phyloP scores from a whole-genome alignment of 805 yeast species.

The Cyberlindnera bimundalis region DNA sequence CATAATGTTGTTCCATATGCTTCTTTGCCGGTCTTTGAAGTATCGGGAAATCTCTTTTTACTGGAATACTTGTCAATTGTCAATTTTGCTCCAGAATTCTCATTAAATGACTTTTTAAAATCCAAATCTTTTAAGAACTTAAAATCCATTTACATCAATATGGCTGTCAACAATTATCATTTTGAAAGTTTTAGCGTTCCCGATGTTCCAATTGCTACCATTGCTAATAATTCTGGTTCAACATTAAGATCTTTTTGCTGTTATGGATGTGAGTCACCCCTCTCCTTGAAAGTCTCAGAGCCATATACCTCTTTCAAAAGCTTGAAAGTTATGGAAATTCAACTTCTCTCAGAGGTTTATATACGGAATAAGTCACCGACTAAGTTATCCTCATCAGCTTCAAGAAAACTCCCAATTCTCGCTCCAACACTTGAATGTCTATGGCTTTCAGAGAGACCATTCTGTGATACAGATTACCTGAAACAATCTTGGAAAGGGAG shows the following conservation, averaged over 20 bases:
- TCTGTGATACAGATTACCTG: background rate
- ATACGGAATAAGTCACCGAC: background rate
- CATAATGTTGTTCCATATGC: constrained; percentile 6
- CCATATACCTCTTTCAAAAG: constrained; percentile 1
- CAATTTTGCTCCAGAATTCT: constrained; percentile 1
- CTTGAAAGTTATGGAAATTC: constrained; percentile 3
- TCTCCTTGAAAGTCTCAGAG: background rate
- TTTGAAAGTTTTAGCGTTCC: background rate
- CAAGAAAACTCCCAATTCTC: constrained; percentile 4
- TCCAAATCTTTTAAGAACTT: constrained; percentile 1
- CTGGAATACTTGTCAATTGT: constrained; percentile 2
- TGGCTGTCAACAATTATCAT: background rate
- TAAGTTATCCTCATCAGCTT: background rate
- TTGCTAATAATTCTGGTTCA: constrained; percentile 2
- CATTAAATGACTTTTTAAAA: background rate
- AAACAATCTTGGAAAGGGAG: constrained; percentile 1
- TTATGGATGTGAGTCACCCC: constrained; percentile 6
- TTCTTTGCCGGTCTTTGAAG: background rate
- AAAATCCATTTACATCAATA: constrained; percentile 2
- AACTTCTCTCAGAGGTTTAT: background rate
- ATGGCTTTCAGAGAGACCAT: constrained; percentile 7
- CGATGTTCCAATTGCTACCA: constrained; percentile 3
- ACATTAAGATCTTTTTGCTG: background rate
- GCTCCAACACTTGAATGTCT: constrained; percentile 6
- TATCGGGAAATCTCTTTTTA: background rate